These are phyloP conservation scores for Typha latifolia DNA, from an alignment of 176 grass and related monocot genomes.

Conservation along the genomic window DNA sequence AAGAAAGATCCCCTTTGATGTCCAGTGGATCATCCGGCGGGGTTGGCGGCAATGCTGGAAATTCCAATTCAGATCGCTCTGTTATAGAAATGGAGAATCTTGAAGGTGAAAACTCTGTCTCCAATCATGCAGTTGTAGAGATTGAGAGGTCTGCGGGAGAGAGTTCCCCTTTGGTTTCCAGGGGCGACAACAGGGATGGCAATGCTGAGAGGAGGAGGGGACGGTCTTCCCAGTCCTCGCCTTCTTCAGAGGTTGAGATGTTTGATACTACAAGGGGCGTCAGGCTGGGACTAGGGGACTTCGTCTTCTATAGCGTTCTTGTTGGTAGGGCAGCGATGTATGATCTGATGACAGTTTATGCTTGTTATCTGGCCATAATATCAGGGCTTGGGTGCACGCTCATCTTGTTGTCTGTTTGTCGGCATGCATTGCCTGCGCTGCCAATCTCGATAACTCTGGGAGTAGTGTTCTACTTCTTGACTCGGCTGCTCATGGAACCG, in stretches of 20 bases:
- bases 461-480: conserved; percentile 95
- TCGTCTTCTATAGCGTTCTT: conserved; percentile 94
- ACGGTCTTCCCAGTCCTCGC: conserved; percentile 17
- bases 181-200: neutral
- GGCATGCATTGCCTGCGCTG: conserved; percentile 76
- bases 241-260: conserved; percentile 43
- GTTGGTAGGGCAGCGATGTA: conserved; percentile 98
- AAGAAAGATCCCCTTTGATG: neutral
- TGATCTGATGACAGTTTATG: conserved; percentile 95
- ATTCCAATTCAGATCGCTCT: neutral
- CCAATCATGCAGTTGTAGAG: neutral
- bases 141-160: conserved; percentile 15
- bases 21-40: neutral
- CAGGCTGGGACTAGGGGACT: conserved; percentile 85
- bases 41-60: neutral
- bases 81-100: neutral
- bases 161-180: conserved; percentile 10
- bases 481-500: conserved; percentile 83
- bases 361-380: conserved; percentile 98
- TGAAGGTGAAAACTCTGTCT: neutral
- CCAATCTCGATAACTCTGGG: conserved; percentile 77
- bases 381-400: conserved; percentile 96
- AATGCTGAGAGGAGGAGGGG: conserved; percentile 20
- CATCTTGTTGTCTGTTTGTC: conserved; percentile 74
- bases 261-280: conserved; percentile 81